Percentiles rank a stretch among this genome's conserved stretches.
phyloP scores from a whole-genome alignment of 225 moss, liverwort and hornwort genomes.

The Climacium dendroides region DNA sequence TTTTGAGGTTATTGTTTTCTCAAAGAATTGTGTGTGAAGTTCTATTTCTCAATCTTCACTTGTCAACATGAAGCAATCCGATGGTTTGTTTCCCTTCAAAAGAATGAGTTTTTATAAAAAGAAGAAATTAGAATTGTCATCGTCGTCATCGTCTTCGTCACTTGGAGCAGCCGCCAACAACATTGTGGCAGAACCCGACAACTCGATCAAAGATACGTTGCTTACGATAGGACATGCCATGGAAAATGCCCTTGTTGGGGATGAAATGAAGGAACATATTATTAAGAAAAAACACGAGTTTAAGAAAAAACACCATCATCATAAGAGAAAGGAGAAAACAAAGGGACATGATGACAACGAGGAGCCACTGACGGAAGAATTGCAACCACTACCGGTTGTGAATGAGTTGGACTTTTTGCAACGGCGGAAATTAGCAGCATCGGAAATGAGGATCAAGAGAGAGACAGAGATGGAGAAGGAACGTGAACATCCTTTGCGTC shows the following conservation, averaged over 20 bases:
- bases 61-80: neutral
- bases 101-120: neutral
- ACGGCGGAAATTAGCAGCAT: neutral
- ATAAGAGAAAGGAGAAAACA: neutral
- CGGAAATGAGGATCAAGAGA: neutral
- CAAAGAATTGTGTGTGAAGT: neutral
- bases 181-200: neutral
- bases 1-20: neutral
- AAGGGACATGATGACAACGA: neutral
- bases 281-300: neutral
- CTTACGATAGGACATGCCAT: neutral
- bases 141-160: neutral
- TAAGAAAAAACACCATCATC: neutral
- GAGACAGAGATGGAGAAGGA: neutral
- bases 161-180: neutral
- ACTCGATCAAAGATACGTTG: neutral
- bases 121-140: neutral
- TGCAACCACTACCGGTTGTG: neutral
- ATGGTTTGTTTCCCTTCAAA: neutral
- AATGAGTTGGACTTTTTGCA: conserved; percentile 6
- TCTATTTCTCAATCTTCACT: neutral
- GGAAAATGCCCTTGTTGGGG: neutral
- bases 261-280: neutral
- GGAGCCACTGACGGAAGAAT: fast-evolving
- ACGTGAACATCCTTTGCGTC: neutral